These are phyloP conservation scores for Ramalina peruviana DNA, from an alignment of 495 filamentous ascomycete species.

Conservation along the genomic window DNA sequence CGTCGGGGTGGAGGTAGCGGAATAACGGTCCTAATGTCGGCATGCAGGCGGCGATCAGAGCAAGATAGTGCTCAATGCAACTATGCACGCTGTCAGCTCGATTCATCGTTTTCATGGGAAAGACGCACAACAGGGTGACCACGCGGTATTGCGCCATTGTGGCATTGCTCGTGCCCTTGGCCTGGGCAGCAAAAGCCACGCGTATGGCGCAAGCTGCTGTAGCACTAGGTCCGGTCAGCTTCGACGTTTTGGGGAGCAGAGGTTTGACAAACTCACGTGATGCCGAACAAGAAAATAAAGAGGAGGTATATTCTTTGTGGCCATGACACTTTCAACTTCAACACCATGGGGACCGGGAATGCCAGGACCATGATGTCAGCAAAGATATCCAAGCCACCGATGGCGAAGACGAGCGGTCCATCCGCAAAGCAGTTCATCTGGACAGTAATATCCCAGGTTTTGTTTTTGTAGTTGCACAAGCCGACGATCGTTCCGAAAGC, in stretches of 20 bases:
- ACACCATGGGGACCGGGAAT: constrained; percentile 6
- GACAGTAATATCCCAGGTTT: constrained; percentile 4
- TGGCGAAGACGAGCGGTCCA: constrained; percentile 5
- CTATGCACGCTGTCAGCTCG: not conserved
- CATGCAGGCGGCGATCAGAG: constrained; percentile 11
- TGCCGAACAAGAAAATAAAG: constrained; percentile 4
- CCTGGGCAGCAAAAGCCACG: constrained; percentile 3
- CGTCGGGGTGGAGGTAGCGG: constrained; percentile 4
- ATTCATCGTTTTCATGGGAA: not conserved
- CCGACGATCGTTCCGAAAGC: constrained; percentile 3
- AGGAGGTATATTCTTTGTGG: constrained; percentile 6
- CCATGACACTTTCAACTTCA: constrained; percentile 6
- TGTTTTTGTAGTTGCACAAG: constrained; percentile 6
- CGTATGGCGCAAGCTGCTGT: constrained; percentile 6
- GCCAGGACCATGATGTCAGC: constrained; percentile 4
- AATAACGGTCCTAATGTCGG: constrained; percentile 9
- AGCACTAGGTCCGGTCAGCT: not conserved
- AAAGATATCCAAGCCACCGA: constrained; percentile 9
- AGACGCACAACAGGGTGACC: constrained; percentile 4
- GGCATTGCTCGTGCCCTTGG: constrained; percentile 6
- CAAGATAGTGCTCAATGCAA: constrained; percentile 11
- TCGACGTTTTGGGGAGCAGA: not conserved
- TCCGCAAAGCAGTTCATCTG: constrained; percentile 11
- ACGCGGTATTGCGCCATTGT: constrained; percentile 9
- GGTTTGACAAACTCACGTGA: not conserved